Conservation (phyloP, 2,329 filamentous ascomycete species). For the Rosellinia necatrix region DNA sequence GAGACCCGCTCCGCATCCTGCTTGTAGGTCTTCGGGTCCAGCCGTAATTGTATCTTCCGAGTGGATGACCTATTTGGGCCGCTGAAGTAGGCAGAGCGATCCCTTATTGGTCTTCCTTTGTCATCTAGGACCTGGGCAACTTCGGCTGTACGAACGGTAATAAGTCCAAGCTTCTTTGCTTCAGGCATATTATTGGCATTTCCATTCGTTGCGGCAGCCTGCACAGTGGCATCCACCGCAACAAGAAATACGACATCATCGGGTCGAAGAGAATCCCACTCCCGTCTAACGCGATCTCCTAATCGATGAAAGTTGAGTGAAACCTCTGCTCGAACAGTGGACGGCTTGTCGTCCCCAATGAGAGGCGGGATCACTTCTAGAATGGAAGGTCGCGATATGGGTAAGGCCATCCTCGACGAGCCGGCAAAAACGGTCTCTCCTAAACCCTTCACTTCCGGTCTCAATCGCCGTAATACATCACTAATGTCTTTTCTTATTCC, state of each 20-base stretch:
- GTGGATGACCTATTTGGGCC: slow-evolving; percentile 64
- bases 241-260: slow-evolving; percentile 92
- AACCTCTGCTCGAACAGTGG: slow-evolving; percentile 84
- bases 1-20: slow-evolving; percentile 70
- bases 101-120: slow-evolving; percentile 73
- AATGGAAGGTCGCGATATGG: slow-evolving; percentile 83
- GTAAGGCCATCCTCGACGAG: slow-evolving; percentile 88
- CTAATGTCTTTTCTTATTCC: slow-evolving; percentile 92
- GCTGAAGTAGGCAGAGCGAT: slow-evolving; percentile 65
- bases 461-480: slow-evolving; percentile 76
- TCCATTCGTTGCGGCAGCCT: slow-evolving; percentile 60
- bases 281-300: slow-evolving; percentile 74
- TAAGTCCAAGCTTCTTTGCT: slow-evolving; percentile 68
- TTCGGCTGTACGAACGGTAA: slow-evolving; percentile 78
- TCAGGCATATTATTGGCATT: slow-evolving; percentile 50
- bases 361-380: slow-evolving; percentile 82
- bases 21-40: slow-evolving; percentile 80
- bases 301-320: slow-evolving; percentile 80
- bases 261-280: slow-evolving; percentile 87
- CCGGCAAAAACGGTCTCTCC: slow-evolving; percentile 78
- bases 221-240: slow-evolving; percentile 67
- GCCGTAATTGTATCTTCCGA: slow-evolving; percentile 75
- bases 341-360: slow-evolving; percentile 83
- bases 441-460: slow-evolving; percentile 66
- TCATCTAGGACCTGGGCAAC: slow-evolving; percentile 87